A percentile compares a stretch with the other conserved stretches of the same genome.
Evolutionary conservation across 2,329 filamentous ascomycete genomes (phyloP).

Genomic region (Drechslera avenae): DNA sequence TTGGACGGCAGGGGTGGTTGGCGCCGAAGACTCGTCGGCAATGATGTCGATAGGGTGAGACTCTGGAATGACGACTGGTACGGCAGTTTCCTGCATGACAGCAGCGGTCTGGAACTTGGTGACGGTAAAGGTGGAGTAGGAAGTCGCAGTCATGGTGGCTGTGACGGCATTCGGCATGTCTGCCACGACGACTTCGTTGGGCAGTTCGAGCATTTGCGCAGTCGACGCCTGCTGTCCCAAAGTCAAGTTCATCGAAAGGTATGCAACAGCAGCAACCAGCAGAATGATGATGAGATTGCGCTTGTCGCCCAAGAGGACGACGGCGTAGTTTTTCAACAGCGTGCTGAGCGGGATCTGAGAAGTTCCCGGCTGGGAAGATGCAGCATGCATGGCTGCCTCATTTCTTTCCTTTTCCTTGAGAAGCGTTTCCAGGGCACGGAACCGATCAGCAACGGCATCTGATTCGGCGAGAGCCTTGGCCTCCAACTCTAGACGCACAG

Average conservation of each 20-base stretch:
- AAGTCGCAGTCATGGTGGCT: conserved; percentile 32
- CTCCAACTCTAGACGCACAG: conserved; percentile 40
- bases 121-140: conserved; percentile 35
- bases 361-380: conserved; percentile 3
- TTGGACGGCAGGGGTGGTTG: neutral
- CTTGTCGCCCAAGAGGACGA: conserved; percentile 58
- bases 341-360: conserved; percentile 58
- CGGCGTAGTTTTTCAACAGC: conserved; percentile 60
- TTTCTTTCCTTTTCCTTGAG: conserved; percentile 28
- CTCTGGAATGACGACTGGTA: neutral
- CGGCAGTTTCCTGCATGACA: conserved; percentile 6
- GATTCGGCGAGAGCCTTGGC: conserved; percentile 37
- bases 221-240: conserved; percentile 13
- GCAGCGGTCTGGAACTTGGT: conserved; percentile 23
- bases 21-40: neutral
- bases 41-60: neutral
- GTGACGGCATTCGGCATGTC: conserved; percentile 23
- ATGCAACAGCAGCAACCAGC: conserved; percentile 52
- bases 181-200: conserved; percentile 5
- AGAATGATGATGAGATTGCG: conserved; percentile 59
- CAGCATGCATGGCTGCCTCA: conserved; percentile 16
- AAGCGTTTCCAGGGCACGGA: conserved; percentile 37
- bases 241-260: conserved; percentile 43
- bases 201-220: conserved; percentile 8
- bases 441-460: conserved; percentile 34